A percentile compares a stretch with the other conserved stretches of the same genome.
phyloP scores from a whole-genome alignment of 257 asterid species.

The Petunia axillaris region DNA sequence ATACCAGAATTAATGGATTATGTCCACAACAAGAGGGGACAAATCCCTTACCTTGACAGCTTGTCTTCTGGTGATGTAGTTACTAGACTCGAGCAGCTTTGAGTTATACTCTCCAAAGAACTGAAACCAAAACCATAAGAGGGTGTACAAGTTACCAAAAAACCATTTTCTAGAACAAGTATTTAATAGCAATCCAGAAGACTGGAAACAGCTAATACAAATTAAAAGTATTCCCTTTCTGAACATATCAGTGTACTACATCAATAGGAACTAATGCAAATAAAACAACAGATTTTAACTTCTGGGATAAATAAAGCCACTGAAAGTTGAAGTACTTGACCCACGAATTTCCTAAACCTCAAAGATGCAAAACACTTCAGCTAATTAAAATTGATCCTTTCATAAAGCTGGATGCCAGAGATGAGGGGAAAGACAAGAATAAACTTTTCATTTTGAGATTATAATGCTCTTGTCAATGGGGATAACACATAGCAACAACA shows the following conservation, averaged over 20 bases:
- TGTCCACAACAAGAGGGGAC: not conserved
- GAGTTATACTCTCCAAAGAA: slow-evolving; percentile 87
- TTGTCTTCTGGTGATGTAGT: slow-evolving; percentile 90
- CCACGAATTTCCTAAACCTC: not conserved
- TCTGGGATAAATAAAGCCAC: not conserved
- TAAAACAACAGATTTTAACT: not conserved
- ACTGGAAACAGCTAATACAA: not conserved
- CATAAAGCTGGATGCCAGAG: not conserved
- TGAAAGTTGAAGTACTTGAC: not conserved
- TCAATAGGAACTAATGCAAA: not conserved
- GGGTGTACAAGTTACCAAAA: not conserved
- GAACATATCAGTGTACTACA: not conserved
- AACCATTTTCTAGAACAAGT: not conserved
- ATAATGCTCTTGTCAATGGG: not conserved
- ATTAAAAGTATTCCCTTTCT: not conserved
- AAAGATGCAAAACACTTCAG: not conserved
- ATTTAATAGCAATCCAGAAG: not conserved
- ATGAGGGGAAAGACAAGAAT: not conserved
- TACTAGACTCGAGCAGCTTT: slow-evolving; percentile 77
- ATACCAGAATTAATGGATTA: slow-evolving; percentile 18
- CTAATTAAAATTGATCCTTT: not conserved
- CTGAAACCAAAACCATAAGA: slow-evolving; percentile 42
- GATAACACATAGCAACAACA: not conserved
- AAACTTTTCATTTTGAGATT: not conserved
- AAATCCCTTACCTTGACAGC: slow-evolving; percentile 69